These are phyloP conservation scores for Aspergillus sparsus DNA, from an alignment of 495 filamentous ascomycete genomes.

Conservation along the genomic window DNA sequence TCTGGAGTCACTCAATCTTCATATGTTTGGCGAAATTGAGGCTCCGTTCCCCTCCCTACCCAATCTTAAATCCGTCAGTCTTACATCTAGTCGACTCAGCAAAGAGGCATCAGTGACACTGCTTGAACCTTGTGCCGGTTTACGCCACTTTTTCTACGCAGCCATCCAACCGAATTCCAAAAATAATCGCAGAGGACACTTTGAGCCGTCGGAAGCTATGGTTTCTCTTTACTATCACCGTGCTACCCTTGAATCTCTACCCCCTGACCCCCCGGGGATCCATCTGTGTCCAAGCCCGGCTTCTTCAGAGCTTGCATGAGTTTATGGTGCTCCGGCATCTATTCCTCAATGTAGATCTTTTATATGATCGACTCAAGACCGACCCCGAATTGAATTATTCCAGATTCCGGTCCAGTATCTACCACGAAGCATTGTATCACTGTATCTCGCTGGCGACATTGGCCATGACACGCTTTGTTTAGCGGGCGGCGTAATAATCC, in stretches of 20 bases:
- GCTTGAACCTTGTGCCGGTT: not conserved
- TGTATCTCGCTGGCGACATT: not conserved
- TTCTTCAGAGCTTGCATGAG: not conserved
- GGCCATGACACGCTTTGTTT: not conserved
- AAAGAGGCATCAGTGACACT: not conserved
- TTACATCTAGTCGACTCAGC: not conserved
- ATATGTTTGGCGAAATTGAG: no score
- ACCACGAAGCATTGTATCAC: not conserved
- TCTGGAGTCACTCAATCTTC: no score
- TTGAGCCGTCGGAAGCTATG: not conserved
- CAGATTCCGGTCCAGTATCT: not conserved
- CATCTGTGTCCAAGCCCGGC: not conserved
- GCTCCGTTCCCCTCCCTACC: slow-evolving; percentile 7
- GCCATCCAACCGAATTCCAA: no score
- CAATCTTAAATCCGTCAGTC: slow-evolving; percentile 3
- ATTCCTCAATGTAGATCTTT: not conserved
- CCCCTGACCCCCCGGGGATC: not conserved
- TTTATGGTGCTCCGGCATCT: not conserved
- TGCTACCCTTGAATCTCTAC: not conserved
- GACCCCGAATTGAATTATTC: no score
- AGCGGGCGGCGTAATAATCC: not conserved
- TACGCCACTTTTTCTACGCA: not conserved
- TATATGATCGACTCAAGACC: no score
- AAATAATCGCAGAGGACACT: not conserved
- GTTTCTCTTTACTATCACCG: not conserved